Evolutionary conservation across 352 stramenopile species (phyloP), one percentile per base, ranked within the genome.

Genomic region (Aphanomyces cochlioides): DNA sequence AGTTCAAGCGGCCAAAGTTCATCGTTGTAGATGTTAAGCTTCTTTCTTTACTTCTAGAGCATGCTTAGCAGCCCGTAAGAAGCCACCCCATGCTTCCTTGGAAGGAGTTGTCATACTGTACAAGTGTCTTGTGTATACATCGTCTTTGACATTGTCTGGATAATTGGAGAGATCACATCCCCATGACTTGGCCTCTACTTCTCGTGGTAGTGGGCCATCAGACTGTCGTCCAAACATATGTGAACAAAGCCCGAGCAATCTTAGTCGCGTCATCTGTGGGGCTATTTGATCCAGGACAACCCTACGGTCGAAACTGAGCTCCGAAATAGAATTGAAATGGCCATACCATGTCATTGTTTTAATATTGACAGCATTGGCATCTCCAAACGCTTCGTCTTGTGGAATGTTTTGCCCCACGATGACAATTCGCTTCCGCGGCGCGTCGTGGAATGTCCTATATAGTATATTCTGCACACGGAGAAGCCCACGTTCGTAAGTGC

Each of bases 371-470:
- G 15, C 8, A 17, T 17, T 19, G 15, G 50, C 17, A 19, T 19
- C 19, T 28, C 7, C 7, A 58, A 8, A 19, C 50, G 15, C 15
- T 19, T 8, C 50, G 21, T 58, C 50, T 17, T 58, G 17, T 17
- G 43, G 43, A 12, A 58, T 28, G 50, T 19, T 58, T 58, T 58
- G 50, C 7, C 50, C 50, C 17, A 58, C 50, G 36, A 58, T 12
- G 13, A 58, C 50, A 19, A 36, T 58, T 28, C 50, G 50, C 19
- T 28, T 7, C 19, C 21, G 13, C 50, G 8, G 43, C 43, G 17
- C 43, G 43, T 50, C 50, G 15, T 58, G 50, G 21, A 58, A 58
- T 28, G 15, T 2, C 17, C 50, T 17, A 21, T 58, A 58, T 36
- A 58, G 36, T 37, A 58, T 58, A 21, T 58, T 58, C 8, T 19